These are phyloP conservation scores for Adansonia digitata DNA, from an alignment of 345 rosid genomes.

Conservation along the genomic window DNA sequence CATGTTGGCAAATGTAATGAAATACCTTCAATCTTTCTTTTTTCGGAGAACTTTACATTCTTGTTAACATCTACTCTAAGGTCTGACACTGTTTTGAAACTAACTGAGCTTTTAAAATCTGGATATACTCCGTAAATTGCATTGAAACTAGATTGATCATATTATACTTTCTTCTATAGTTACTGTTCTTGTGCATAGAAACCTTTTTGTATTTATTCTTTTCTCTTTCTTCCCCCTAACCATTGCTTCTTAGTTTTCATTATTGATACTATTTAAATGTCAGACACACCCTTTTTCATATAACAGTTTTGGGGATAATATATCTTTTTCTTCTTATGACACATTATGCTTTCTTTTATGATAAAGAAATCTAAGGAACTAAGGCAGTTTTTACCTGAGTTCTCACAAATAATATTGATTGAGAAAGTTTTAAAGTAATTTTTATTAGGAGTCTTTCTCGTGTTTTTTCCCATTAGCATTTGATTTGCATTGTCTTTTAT, in stretches of 20 bases:
- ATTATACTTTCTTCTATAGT: neutral
- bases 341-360: constrained; percentile 1
- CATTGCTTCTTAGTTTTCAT: neutral
- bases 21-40: neutral
- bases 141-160: neutral
- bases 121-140: neutral
- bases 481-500: constrained; percentile 1
- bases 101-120: neutral
- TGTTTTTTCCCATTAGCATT: neutral
- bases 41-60: neutral
- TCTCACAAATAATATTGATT: neutral
- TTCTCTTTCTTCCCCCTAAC: neutral
- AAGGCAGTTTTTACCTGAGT: neutral
- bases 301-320: neutral
- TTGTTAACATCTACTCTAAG: neutral
- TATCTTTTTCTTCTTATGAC: neutral
- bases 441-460: neutral
- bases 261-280: neutral
- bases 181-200: neutral
- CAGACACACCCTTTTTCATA: neutral
- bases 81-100: neutral
- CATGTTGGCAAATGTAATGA: neutral
- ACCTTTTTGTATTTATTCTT: neutral
- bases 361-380: constrained; percentile 1
- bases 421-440: neutral